Evolutionary conservation across 805 yeast species (phyloP), one percentile per base, ranked within the genome.

Genomic region (Starmerella floris): DNA sequence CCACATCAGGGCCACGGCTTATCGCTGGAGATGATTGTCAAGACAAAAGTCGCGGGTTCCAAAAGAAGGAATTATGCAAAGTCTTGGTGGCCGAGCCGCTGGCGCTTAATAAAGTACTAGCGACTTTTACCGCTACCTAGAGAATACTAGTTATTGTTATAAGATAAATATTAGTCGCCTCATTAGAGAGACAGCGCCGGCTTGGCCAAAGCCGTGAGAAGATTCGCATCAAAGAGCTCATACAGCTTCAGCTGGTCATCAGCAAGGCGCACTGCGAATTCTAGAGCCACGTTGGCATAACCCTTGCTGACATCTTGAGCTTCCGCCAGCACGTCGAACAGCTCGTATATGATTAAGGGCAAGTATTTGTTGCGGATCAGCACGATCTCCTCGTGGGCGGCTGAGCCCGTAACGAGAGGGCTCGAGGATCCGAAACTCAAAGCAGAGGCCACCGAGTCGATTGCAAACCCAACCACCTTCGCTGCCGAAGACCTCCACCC

Each of bases 261-360:
- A 15, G 88, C 83, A 23, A 85, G 79, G 25, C 73, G 53, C 36
- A 69, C 69, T 4, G 85, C 69, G 50, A 83, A 62, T 2, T 68
- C 67, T 37, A 76, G 65, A 0, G 88, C 87, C 43, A 69, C 70
- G 31, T 61, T 59, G 43, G 77, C 63, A 49, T 76, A 74, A 35
- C 64, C 65, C n/a, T 59, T 54, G 28, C 67, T 62, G 21, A 59
- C 45, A 10, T 45, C 39, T 38, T 62, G 58, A 8, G 75, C 72
- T 21, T 65, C 67, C 9, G 68, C 59, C 35, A 73, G 60, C 11
- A 79, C 70, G 37, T 72, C 72, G 51, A 81, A 73, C 39, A 81
- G 63, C 51, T 79, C 82, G 42, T 79, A 73, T 28, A 83, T 68
- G 42, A 84, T 59, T 49, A 70, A 72, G 15, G 96, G 95, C 5